Evolutionary conservation across 2,329 filamentous ascomycete species (phyloP).

Genomic region (Penicillium sp.): DNA sequence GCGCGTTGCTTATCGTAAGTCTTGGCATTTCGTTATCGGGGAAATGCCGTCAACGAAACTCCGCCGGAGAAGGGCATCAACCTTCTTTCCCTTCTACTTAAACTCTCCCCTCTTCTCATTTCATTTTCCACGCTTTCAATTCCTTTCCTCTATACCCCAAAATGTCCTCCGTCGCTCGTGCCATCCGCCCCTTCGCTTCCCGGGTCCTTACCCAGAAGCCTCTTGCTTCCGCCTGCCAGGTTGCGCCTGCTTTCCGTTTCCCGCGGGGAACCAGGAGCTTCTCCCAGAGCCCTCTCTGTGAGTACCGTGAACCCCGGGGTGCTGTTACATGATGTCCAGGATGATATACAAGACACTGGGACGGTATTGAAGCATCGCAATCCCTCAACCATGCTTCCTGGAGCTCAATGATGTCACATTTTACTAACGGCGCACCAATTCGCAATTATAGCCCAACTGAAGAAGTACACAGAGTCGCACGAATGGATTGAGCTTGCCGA

Average conservation of each 20-base stretch:
- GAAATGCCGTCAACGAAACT: slow-evolving; percentile 17
- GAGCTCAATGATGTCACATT: slow-evolving; percentile 10
- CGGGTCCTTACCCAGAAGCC: slow-evolving; percentile 41
- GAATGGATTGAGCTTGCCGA: slow-evolving; percentile 92
- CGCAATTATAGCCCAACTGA: slow-evolving; percentile 46
- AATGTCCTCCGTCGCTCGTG: slow-evolving; percentile 42
- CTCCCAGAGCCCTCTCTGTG: slow-evolving; percentile 44
- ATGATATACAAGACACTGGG: neutral
- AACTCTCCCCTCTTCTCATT: slow-evolving; percentile 26
- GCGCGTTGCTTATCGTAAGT: slow-evolving; percentile 28
- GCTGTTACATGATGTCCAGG: neutral
- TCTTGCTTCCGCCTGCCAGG: slow-evolving; percentile 31
- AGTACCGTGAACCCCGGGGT: slow-evolving; percentile 15
- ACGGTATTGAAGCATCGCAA: slow-evolving; percentile 11
- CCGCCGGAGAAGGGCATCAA: slow-evolving; percentile 28
- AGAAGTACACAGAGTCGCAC: slow-evolving; percentile 95
- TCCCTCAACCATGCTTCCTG: neutral
- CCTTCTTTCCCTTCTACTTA: slow-evolving; percentile 29
- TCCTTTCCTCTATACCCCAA: slow-evolving; percentile 11
- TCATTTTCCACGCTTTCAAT: slow-evolving; percentile 10
- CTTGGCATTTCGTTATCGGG: slow-evolving; percentile 32
- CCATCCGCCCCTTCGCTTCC: slow-evolving; percentile 39
- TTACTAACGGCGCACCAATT: slow-evolving; percentile 27
- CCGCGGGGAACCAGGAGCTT: slow-evolving; percentile 46
- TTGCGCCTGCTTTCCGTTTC: slow-evolving; percentile 39